Percentiles rank a stretch among this genome's conserved stretches.
Conservation (phyloP, 768 basidiomycete species). For the Leccinum disarticulatum region DNA sequence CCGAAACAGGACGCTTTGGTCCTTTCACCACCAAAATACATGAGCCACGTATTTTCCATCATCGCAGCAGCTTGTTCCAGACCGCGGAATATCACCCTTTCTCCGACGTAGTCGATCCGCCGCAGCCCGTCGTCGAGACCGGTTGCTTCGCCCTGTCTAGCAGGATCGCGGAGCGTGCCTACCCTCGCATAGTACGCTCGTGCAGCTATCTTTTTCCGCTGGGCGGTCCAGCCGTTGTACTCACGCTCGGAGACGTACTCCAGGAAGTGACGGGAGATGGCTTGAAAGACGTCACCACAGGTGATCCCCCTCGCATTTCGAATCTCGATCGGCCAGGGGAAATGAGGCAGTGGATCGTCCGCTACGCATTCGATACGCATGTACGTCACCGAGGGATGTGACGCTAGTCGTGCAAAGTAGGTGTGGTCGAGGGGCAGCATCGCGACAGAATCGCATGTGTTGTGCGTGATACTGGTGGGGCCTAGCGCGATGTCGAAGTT, state of each 20-base stretch:
- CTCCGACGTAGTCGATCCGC: background rate
- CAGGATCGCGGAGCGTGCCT: background rate
- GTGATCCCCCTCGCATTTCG: background rate
- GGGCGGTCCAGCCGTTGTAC: background rate
- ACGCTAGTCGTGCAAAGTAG: background rate
- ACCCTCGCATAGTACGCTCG: conserved; percentile 1
- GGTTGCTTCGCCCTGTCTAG: too few relatives aligned
- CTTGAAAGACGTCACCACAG: background rate
- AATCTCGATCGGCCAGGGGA: background rate
- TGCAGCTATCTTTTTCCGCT: background rate
- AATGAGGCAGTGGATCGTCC: background rate
- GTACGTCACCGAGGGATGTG: background rate
- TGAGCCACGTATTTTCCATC: background rate
- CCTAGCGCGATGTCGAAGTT: background rate
- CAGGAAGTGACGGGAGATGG: background rate
- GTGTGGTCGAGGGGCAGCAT: background rate
- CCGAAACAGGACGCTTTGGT: background rate
- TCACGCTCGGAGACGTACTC: background rate
- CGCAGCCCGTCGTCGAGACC: background rate
- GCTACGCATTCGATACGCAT: background rate
- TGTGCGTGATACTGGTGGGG: background rate
- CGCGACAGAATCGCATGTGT: background rate
- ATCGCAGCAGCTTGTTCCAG: background rate
- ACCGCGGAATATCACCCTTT: conserved; percentile 1
- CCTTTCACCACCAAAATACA: background rate